phyloP scores from a whole-genome alignment of 768 basidiomycete genomes.

The Serendipita sp. region DNA sequence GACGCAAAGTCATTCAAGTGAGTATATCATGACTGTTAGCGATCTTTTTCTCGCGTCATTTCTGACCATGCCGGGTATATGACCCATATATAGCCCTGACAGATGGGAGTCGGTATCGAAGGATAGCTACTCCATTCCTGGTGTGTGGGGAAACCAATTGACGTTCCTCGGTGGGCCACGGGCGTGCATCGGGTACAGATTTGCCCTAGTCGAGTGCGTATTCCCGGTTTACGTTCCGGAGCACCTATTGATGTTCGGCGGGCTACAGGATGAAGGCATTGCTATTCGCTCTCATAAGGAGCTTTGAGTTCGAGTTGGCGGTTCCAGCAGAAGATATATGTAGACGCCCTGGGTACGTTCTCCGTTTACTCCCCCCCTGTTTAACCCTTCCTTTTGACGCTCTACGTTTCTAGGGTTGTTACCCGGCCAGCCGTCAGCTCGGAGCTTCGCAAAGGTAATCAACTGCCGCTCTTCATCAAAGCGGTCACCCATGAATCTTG shows the following conservation, averaged over 20 bases:
- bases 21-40: conserved; percentile 1
- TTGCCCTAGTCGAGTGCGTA: neutral
- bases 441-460: neutral
- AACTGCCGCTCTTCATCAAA: conserved; percentile 9
- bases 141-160: conserved; percentile 1
- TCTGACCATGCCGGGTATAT: too few relatives aligned
- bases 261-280: conserved; percentile 1
- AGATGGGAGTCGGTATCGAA: neutral
- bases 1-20: conserved; percentile 49
- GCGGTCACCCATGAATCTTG: neutral
- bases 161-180: conserved; percentile 8
- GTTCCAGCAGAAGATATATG: neutral
- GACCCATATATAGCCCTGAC: neutral
- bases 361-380: too few relatives aligned
- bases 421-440: neutral
- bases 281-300: neutral
- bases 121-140: neutral
- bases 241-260: neutral
- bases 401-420: neutral
- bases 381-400: neutral
- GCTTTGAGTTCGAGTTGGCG: conserved; percentile 5
- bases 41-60: too few relatives aligned
- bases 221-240: neutral
- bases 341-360: neutral
- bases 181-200: conserved; percentile 8